Base-by-base conservation (phyloP, 2,329 filamentous ascomycete species). In the Phoma herbarum region DNA sequence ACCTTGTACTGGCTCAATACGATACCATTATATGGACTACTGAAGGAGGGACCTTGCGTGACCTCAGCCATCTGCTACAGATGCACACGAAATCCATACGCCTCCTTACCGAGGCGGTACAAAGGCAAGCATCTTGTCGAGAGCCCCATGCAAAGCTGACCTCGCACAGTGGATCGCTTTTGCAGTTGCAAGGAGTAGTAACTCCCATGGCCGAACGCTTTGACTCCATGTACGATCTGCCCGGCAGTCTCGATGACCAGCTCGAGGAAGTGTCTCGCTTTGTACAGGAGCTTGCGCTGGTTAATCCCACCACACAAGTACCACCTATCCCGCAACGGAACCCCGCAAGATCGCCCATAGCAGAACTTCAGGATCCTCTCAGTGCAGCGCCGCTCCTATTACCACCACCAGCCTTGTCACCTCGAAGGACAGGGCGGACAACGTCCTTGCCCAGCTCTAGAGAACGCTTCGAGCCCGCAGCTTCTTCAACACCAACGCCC, bases 11-110 rank as follows among this genome's bases (percentile, higher is more conserved):
- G 8, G 64, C 74, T 5, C 76, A 78, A 58, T 80, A 79, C 65
- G 75, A 76, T 53, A 77, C 74, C 5, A 75, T 82, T 67, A 75
- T 76, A 57, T 82, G 81, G 80, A 82, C 80, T 2, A 74, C 76
- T 1, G 78, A 81, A 26, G 79, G 78, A 12, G 80, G 80, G 1
- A 70, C 71, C 48, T 75, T 83, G 22, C 66, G 73, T 11, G 69
- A 75, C 22, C 63, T 83, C 50, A 70, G 74, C 44, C 69, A 75
- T 55, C 70, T 81, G 62, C 66, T 82, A 9, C 74, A 78, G 26
- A 77, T 80, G 74, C 79, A 82, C 57, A 75, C 75, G 20, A 75
- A 69, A 58, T 77, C 77, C 12, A 77, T 80, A 48, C 71, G 71
- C 9, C 57, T 79, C 31, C 74, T 75, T 2, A 77, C 74, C 61